Percentiles rank a stretch among this genome's conserved stretches.
Evolutionary conservation across 2,329 filamentous ascomycete genomes (phyloP).

Genomic region (Didymella glomerata): DNA sequence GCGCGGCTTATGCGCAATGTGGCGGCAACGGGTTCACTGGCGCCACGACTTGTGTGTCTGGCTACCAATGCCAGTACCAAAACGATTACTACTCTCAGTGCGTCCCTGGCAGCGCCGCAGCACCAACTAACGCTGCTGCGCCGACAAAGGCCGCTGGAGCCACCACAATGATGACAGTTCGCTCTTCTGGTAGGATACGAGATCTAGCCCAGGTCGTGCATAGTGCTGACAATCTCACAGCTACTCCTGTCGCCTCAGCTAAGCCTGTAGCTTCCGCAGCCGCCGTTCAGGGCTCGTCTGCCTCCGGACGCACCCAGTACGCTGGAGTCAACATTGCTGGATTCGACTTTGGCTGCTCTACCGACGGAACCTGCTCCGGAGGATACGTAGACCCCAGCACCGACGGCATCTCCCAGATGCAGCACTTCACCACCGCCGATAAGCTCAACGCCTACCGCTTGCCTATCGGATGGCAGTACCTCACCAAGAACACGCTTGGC

Average conservation of each 20-base stretch:
- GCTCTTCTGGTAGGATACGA: neutral
- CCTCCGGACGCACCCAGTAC: constrained; percentile 31
- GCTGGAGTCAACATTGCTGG: constrained; percentile 58
- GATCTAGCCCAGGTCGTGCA: too few relatives aligned
- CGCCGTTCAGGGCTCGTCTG: neutral
- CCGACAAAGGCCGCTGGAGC: neutral
- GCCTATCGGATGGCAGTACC: constrained; percentile 67
- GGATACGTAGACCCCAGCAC: constrained; percentile 19
- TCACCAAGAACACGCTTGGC: constrained; percentile 63
- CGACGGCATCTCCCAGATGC: constrained; percentile 61
- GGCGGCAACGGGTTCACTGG: constrained; percentile 54
- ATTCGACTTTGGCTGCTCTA: constrained; percentile 59
- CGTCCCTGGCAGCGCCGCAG: constrained; percentile 17
- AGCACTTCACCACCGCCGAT: constrained; percentile 64
- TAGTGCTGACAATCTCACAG: neutral
- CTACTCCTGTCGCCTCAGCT: neutral
- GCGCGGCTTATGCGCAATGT: constrained; percentile 46
- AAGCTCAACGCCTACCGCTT: constrained; percentile 66
- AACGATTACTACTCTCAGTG: constrained; percentile 57
- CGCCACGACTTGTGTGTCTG: constrained; percentile 47
- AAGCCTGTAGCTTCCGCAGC: neutral
- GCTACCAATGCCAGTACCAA: constrained; percentile 44
- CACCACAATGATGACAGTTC: constrained; percentile 1
- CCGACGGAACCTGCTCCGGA: constrained; percentile 36
- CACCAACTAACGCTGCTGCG: neutral